These are phyloP conservation scores for Penicillium sp. DNA, from an alignment of 2,329 filamentous ascomycete genomes.

Conservation along the genomic window DNA sequence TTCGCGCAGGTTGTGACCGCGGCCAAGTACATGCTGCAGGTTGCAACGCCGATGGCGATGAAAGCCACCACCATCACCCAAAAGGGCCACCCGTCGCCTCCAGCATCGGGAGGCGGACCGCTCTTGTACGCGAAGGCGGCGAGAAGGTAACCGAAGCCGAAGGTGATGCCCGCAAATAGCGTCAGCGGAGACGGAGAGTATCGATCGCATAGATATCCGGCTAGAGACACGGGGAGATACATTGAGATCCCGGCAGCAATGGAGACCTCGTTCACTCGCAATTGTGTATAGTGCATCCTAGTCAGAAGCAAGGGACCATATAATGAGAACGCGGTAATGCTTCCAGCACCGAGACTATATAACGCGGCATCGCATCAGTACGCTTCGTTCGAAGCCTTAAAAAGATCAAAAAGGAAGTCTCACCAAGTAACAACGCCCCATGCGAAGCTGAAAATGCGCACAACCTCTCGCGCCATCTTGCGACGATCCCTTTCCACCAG, in stretches of 20 bases:
- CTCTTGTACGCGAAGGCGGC: constrained; percentile 78
- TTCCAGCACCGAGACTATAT: constrained; percentile 76
- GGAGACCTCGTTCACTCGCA: constrained; percentile 88
- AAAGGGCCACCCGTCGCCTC: constrained; percentile 70
- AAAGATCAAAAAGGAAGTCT: constrained; percentile 15
- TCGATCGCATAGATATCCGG: constrained; percentile 91
- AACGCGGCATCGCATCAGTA: constrained; percentile 10
- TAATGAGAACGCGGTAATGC: constrained; percentile 89
- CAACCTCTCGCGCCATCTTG: constrained; percentile 57
- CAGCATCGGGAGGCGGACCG: constrained; percentile 57
- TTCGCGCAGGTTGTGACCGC: constrained; percentile 96
- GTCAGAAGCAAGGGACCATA: constrained; percentile 91
- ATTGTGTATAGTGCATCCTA: constrained; percentile 83
- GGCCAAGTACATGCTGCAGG: constrained; percentile 85
- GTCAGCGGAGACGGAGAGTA: constrained; percentile 79
- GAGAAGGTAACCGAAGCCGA: constrained; percentile 79
- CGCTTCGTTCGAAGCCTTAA: background rate
- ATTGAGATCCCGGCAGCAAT: constrained; percentile 86
- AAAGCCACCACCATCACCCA: constrained; percentile 85
- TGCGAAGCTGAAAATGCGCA: constrained; percentile 61
- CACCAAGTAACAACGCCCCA: constrained; percentile 66
- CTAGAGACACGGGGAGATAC: constrained; percentile 88
- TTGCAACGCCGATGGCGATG: constrained; percentile 78
- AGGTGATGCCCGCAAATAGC: constrained; percentile 72
- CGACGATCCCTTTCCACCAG: constrained; percentile 63